These are phyloP conservation scores for Candida mesenterica DNA, from an alignment of 1,139 yeast genomes.

Conservation along the genomic window DNA sequence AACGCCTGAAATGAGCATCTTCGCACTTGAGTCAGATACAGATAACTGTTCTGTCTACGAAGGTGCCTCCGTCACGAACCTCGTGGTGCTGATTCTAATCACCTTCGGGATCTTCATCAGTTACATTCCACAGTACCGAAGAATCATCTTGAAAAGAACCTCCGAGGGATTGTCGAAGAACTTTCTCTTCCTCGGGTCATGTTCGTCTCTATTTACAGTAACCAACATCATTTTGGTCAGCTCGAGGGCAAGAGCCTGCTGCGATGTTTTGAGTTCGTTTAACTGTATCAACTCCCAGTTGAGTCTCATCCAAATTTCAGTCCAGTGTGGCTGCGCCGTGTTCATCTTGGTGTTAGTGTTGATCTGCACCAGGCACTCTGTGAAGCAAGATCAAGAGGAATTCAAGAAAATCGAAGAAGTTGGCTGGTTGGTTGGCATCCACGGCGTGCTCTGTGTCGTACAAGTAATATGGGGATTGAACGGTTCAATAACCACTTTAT, in stretches of 20 bases:
- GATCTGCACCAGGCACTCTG: constrained; percentile 41
- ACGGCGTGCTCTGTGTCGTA: constrained; percentile 34
- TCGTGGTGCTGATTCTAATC: constrained; percentile 49
- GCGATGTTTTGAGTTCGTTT: constrained; percentile 46
- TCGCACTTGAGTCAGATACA: constrained; percentile 1
- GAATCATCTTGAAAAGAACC: constrained; percentile 57
- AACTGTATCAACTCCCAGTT: constrained; percentile 71
- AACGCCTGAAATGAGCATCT: not conserved
- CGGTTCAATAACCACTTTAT: constrained; percentile 18
- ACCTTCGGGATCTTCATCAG: constrained; percentile 72
- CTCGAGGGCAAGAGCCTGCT: constrained; percentile 53
- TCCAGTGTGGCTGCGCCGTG: constrained; percentile 66
- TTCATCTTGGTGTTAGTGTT: constrained; percentile 58
- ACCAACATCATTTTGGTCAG: constrained; percentile 67
- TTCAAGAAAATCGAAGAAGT: constrained; percentile 41
- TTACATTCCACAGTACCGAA: constrained; percentile 72
- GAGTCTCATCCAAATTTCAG: constrained; percentile 67
- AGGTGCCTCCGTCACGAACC: constrained; percentile 46
- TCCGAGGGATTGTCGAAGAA: constrained; percentile 81
- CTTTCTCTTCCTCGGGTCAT: constrained; percentile 69
- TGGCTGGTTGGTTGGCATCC: constrained; percentile 38
- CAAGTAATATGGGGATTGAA: constrained; percentile 33
- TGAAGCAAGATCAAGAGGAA: constrained; percentile 47
- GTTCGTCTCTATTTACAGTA: constrained; percentile 69
- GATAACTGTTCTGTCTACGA: constrained; percentile 39